phyloP scores from a whole-genome alignment of 2,329 filamentous ascomycete species.

The Byssothecium circinans region DNA sequence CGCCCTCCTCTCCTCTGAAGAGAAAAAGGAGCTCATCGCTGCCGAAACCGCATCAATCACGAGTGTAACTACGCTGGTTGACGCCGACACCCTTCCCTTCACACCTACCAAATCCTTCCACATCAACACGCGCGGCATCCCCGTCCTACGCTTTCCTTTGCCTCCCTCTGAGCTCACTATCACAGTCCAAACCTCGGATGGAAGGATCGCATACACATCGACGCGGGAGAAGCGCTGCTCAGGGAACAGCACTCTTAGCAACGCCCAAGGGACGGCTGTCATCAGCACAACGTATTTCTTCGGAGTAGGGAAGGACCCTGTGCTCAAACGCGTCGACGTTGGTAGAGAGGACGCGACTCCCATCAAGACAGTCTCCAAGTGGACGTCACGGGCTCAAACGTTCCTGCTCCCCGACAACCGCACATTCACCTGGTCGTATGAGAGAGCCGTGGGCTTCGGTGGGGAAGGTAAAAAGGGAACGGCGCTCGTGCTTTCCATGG shows the following conservation, averaged over 20 bases:
- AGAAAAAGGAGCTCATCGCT: constrained; percentile 22
- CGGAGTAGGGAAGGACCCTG: constrained; percentile 57
- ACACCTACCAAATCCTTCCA: constrained; percentile 51
- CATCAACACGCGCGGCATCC: constrained; percentile 53
- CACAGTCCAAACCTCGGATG: constrained; percentile 37
- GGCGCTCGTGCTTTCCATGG: constrained; percentile 18
- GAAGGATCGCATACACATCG: constrained; percentile 54
- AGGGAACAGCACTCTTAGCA: constrained; percentile 53
- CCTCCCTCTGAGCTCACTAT: constrained; percentile 44
- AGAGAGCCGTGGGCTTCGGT: constrained; percentile 19
- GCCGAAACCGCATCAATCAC: constrained; percentile 18
- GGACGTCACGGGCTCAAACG: constrained; percentile 51
- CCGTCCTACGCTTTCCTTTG: constrained; percentile 48
- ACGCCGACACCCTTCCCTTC: constrained; percentile 35
- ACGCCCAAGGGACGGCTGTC: constrained; percentile 45
- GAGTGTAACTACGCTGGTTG: constrained; percentile 15
- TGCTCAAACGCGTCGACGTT: constrained; percentile 46
- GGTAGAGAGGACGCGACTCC: constrained; percentile 15
- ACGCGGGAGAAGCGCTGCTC: constrained; percentile 52
- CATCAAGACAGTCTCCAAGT: constrained; percentile 43
- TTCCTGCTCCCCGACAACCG: constrained; percentile 54
- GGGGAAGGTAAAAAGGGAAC: constrained; percentile 19
- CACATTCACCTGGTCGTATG: constrained; percentile 60
- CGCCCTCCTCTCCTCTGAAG: constrained; percentile 14
- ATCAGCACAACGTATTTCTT: constrained; percentile 60